These are phyloP conservation scores for Platismatia glauca DNA, from an alignment of 495 filamentous ascomycete species.

Conservation along the genomic window DNA sequence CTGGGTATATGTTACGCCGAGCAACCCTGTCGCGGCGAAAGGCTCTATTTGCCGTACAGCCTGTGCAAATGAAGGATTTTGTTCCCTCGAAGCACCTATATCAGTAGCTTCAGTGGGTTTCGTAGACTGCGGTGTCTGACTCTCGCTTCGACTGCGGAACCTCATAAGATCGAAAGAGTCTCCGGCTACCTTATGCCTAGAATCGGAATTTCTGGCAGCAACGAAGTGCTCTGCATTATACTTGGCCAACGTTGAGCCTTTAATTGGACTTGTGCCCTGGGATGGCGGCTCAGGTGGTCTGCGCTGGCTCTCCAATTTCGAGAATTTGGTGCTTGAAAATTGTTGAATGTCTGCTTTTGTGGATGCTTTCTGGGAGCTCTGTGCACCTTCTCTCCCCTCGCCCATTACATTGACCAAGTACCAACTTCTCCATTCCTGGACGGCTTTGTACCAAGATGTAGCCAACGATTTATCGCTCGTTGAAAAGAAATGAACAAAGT, in stretches of 20 bases:
- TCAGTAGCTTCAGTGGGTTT: slow-evolving; percentile 29
- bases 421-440: slow-evolving; percentile 83
- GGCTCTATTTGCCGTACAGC: slow-evolving; percentile 26
- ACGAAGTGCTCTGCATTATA: not conserved
- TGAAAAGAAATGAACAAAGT: slow-evolving; percentile 87
- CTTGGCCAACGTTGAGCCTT: not conserved
- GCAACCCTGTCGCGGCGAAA: slow-evolving; percentile 49
- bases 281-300: not conserved
- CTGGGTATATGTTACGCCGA: slow-evolving; percentile 55
- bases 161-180: slow-evolving; percentile 31
- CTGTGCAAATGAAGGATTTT: slow-evolving; percentile 20
- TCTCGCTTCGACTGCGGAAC: slow-evolving; percentile 36
- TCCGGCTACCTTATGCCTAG: slow-evolving; percentile 45
- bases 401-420: slow-evolving; percentile 65
- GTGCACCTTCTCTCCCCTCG: slow-evolving; percentile 36
- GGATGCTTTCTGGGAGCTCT: not conserved
- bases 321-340: slow-evolving; percentile 22
- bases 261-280: not conserved
- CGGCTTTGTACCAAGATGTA: slow-evolving; percentile 54
- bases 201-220: slow-evolving; percentile 17
- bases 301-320: slow-evolving; percentile 4
- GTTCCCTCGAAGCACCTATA: slow-evolving; percentile 17
- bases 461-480: slow-evolving; percentile 62
- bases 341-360: slow-evolving; percentile 3
- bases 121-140: slow-evolving; percentile 38